These are phyloP conservation scores for Guadua angustifolia DNA, from an alignment of 176 grass and related monocot species.

Conservation along the genomic window DNA sequence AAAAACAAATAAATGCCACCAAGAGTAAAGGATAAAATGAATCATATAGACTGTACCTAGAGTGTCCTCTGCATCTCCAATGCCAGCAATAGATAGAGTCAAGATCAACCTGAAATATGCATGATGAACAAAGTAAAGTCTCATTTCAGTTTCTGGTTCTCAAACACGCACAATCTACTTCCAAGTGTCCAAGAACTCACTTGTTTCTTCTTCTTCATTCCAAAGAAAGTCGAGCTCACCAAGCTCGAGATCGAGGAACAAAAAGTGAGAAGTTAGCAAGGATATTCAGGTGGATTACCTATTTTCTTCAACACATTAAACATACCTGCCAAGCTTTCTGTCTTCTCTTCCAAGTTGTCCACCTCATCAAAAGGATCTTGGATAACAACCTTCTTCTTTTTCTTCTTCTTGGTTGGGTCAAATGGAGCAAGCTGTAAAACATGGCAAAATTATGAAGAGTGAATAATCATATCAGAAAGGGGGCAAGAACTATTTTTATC, in stretches of 20 bases:
- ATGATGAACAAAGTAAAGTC: not conserved
- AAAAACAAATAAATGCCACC: not conserved
- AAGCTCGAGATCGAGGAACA: slow-evolving; percentile 49
- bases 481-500: too few relatives aligned
- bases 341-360: slow-evolving; percentile 61
- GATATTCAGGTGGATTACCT: not conserved
- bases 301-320: not conserved
- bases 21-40: slow-evolving; percentile 10
- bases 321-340: slow-evolving; percentile 52
- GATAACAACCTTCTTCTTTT: slow-evolving; percentile 85
- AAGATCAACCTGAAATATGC: slow-evolving; percentile 68
- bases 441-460: not conserved
- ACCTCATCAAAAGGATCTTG: slow-evolving; percentile 66
- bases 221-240: too few relatives aligned
- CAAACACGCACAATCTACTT: not conserved
- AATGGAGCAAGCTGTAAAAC: slow-evolving; percentile 67
- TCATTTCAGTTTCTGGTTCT: slow-evolving; percentile 3
- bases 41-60: slow-evolving; percentile 35
- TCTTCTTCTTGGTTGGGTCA: slow-evolving; percentile 83
- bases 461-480: not conserved
- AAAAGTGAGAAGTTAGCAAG: slow-evolving; percentile 22
- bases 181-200: slow-evolving; percentile 33
- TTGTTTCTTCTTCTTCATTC: slow-evolving; percentile 84
- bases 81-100: slow-evolving; percentile 46
- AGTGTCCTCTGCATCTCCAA: slow-evolving; percentile 53